Conservation (phyloP, 129 eudicot genomes). For the Chrysanthemum seticuspe region DNA sequence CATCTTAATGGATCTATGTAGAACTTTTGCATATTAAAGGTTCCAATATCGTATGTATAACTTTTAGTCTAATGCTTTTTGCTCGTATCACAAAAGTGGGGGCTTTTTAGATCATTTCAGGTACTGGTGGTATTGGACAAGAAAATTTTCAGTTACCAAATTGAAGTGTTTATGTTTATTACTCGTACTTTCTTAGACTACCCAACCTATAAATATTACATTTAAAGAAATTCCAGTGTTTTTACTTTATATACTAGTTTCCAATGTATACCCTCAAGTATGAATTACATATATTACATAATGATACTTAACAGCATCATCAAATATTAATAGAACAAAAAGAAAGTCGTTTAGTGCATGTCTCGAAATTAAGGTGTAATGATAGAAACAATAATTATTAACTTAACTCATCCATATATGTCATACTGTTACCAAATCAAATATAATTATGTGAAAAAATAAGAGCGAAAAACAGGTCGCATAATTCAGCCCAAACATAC, state of each 20-base stretch:
- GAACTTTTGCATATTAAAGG: too few relatives aligned
- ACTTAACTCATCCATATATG: background rate
- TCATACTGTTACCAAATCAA: background rate
- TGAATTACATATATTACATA: background rate
- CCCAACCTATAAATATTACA: background rate
- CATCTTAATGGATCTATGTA: background rate
- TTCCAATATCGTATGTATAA: background rate
- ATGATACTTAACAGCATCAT: constrained; percentile 6
- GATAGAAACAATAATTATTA: background rate
- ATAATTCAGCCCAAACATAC: background rate
- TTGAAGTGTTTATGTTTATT: background rate
- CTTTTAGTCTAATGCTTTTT: background rate
- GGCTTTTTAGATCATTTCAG: background rate
- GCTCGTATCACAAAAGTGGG: background rate
- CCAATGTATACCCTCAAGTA: background rate
- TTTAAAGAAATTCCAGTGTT: background rate
- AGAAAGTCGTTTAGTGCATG: background rate
- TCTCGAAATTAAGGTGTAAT: background rate
- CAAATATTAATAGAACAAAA: background rate
- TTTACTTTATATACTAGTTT: background rate
- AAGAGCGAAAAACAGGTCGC: background rate
- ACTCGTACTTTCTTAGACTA: background rate
- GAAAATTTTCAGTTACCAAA: background rate
- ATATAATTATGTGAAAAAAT: background rate
- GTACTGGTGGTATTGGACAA: too few relatives aligned